phyloP scores from a whole-genome alignment of 2,329 filamentous ascomycete species.

The Epicoccum sorghinum region DNA sequence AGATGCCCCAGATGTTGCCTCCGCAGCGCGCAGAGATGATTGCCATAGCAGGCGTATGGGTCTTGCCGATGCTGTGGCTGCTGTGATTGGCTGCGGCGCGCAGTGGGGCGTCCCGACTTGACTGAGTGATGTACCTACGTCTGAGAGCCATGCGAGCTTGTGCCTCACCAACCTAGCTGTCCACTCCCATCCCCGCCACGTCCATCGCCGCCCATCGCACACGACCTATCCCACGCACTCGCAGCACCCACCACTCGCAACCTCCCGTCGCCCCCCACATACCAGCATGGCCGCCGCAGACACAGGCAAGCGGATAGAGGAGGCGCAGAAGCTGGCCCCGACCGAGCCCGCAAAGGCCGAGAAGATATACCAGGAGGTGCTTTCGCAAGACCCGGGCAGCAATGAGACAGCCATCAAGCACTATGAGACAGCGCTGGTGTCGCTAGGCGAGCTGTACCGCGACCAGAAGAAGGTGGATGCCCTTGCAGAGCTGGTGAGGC shows the following conservation, averaged over 20 bases:
- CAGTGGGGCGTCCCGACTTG: not conserved
- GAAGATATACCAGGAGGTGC: slow-evolving; percentile 85
- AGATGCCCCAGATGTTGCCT: not conserved
- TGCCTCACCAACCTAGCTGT: slow-evolving; percentile 16
- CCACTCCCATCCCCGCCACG: slow-evolving; percentile 13
- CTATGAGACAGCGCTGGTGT: slow-evolving; percentile 88
- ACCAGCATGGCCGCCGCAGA: slow-evolving; percentile 49
- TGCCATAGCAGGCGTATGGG: slow-evolving; percentile 2
- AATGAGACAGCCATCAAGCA: slow-evolving; percentile 87
- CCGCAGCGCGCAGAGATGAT: not conserved
- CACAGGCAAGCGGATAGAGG: slow-evolving; percentile 73
- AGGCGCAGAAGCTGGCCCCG: slow-evolving; percentile 85
- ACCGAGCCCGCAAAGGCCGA: slow-evolving; percentile 84
- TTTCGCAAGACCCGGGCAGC: slow-evolving; percentile 81
- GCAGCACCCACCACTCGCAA: slow-evolving; percentile 1
- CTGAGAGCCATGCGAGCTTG: slow-evolving; percentile 14
- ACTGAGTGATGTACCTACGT: not conserved
- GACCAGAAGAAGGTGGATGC: slow-evolving; percentile 84
- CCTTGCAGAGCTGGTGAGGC: slow-evolving; percentile 86
- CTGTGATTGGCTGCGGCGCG: not conserved
- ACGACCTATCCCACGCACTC: not conserved
- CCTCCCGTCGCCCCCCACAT: not conserved
- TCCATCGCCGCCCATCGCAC: slow-evolving; percentile 7
- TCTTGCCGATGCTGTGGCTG: not conserved
- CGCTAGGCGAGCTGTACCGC: slow-evolving; percentile 88